phyloP scores from a whole-genome alignment of 345 rosid genomes.

The Arabidopsis arenosa region DNA sequence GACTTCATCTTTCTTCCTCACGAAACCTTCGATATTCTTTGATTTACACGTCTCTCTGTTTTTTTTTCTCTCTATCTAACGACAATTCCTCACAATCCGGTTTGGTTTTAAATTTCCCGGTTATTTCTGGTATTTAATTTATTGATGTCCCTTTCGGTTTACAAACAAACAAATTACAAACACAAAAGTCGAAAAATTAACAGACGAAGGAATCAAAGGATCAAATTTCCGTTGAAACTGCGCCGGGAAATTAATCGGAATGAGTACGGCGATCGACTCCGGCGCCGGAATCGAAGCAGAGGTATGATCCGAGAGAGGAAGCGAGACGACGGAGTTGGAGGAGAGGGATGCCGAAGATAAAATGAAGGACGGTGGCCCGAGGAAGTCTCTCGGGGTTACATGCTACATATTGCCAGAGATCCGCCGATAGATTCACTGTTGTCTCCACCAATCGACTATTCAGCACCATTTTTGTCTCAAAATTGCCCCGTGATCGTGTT shows the following conservation, averaged over 20 bases:
- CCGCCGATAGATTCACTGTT: constrained; percentile 70
- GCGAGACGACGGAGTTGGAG: constrained; percentile 67
- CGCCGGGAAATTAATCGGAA: constrained; percentile 48
- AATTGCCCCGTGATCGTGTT: constrained; percentile 7
- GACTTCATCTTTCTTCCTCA: constrained; percentile 50
- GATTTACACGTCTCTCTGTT: constrained; percentile 32
- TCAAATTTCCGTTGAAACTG: not conserved
- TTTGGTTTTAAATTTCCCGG: constrained; percentile 25
- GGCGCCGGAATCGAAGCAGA: constrained; percentile 57
- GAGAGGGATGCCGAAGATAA: constrained; percentile 71
- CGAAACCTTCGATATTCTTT: constrained; percentile 29
- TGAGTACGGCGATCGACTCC: constrained; percentile 34
- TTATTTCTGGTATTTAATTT: constrained; percentile 30
- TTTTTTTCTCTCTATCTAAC: not conserved
- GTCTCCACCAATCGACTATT: constrained; percentile 67
- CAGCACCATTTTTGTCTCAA: constrained; percentile 57
- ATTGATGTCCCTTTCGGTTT: constrained; percentile 9
- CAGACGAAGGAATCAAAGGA: not conserved
- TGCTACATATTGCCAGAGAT: constrained; percentile 79
- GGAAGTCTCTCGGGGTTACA: constrained; percentile 83
- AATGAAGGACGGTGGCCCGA: constrained; percentile 64
- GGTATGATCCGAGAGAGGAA: constrained; percentile 60
- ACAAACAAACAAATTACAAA: constrained; percentile 25
- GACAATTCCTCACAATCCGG: constrained; percentile 24
- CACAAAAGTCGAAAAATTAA: not conserved